Evolutionary conservation across 345 rosid species (phyloP), one percentile per base, ranked within the genome.

Genomic region (Corchorus olitorius): DNA sequence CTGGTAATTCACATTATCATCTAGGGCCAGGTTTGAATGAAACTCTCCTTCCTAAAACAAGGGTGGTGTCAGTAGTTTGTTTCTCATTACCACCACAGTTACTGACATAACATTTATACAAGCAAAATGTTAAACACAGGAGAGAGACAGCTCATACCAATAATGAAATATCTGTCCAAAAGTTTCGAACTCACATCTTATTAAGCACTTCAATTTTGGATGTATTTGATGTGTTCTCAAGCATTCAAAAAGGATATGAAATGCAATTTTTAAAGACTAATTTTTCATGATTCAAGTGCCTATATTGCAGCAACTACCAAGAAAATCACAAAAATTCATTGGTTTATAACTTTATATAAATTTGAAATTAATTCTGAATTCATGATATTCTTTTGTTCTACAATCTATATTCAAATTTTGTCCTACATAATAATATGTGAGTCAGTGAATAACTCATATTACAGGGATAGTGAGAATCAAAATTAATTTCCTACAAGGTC

Each of bases 31-130:
- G 33, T 65, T 34, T 55, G 81, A 83, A 78, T 72, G 72, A 75
- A 73, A 53, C 61, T 72, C 83, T 56, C 79, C 78, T 76, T 60
- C 89, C 94, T 88, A 83, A 60, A 65, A 80, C 66, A 77, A 37
- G 55, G 41, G 34, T 50, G 63, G 63, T 12, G 52, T 81, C 53
- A 78, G 77, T 27, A 54, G 60, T 52, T 35, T 64, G 59, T 14
- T 50, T 14, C 48, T 22, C 41, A 60, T 61, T n/a, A n/a, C 35
- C 70, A 63, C 52, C 17, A 46, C 60, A 52, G 27, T 61, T 46
- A 60, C 61, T 27, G 72, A 63, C 45, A 52, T 39, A 49, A 74
- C 64, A 80, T 19, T 59, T 39, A 53, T 50, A 55, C 43, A 35
- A 64, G 68, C 15, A 58, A 17, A 66, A 19, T 70, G 33, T 61